A percentile compares a stretch with the other conserved stretches of the same genome.
These are phyloP conservation scores for Trichoderma harzianum DNA, from an alignment of 2,329 filamentous ascomycete species.

Conservation along the genomic window DNA sequence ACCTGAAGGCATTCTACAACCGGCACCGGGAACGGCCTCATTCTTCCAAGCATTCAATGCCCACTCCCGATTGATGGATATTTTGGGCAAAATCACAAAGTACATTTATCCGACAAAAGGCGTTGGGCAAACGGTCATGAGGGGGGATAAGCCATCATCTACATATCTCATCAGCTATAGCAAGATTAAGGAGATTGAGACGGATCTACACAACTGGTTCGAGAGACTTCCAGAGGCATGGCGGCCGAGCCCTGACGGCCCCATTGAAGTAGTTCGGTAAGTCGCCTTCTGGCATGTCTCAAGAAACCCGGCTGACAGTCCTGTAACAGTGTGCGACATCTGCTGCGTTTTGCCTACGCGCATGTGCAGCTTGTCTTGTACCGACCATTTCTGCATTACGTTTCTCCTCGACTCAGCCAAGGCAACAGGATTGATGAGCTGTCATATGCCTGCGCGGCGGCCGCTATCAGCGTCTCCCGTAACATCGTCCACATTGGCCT, in stretches of 20 bases:
- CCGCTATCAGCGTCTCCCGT: constrained; percentile 58
- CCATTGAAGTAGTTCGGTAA: constrained; percentile 72
- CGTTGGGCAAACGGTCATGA: constrained; percentile 44
- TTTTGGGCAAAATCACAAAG: constrained; percentile 62
- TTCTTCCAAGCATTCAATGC: constrained; percentile 65
- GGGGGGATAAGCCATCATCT: constrained; percentile 41
- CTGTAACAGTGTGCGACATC: constrained; percentile 58
- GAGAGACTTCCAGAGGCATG: constrained; percentile 69
- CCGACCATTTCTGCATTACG: constrained; percentile 78
- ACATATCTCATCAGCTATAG: constrained; percentile 62
- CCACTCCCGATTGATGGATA: constrained; percentile 60
- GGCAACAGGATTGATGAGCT: constrained; percentile 65
- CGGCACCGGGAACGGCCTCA: constrained; percentile 54
- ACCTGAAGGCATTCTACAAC: constrained; percentile 51
- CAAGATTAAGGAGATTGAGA: constrained; percentile 62
- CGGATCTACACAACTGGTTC: constrained; percentile 61
- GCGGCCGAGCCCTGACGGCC: constrained; percentile 73
- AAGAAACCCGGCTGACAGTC: neutral
- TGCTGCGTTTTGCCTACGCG: constrained; percentile 75
- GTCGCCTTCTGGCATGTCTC: constrained; percentile 26
- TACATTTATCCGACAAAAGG: constrained; percentile 64
- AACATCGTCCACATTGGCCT: constrained; percentile 79
- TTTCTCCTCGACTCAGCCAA: constrained; percentile 60
- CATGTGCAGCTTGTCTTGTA: constrained; percentile 83
- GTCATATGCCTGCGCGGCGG: constrained; percentile 69